Evolutionary conservation across 805 yeast genomes (phyloP).

Genomic region (Kazachstania kunashirensis): DNA sequence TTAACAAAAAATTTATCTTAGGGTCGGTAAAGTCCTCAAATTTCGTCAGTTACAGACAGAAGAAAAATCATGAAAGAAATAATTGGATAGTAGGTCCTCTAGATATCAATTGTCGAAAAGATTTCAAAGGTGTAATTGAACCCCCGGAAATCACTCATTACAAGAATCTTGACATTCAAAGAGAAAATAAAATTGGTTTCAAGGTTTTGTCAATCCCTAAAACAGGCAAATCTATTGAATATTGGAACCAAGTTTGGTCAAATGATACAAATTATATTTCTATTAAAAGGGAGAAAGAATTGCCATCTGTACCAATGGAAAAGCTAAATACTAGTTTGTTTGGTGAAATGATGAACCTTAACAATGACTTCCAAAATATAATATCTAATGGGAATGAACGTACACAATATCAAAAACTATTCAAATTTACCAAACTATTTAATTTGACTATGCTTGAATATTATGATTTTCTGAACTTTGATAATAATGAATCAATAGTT

Average conservation of each 20-base stretch:
- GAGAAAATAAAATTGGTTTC: constrained; percentile 4
- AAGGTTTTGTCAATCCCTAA: constrained; percentile 8
- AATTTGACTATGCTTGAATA: constrained; percentile 23
- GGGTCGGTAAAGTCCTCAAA: background rate
- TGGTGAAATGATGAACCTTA: background rate
- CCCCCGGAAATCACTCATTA: constrained; percentile 5
- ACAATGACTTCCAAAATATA: background rate
- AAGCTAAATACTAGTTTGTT: constrained; percentile 4
- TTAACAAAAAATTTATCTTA: constrained; percentile 19
- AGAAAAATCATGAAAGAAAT: background rate
- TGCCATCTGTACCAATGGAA: constrained; percentile 1
- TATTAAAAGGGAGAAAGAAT: background rate
- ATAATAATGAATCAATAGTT: constrained; percentile 12
- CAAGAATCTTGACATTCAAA: background rate
- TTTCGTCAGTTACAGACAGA: background rate
- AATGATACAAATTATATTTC: background rate
- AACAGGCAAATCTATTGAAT: constrained; percentile 1
- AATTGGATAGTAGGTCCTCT: constrained; percentile 6
- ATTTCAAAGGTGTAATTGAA: background rate
- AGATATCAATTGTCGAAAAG: constrained; percentile 4
- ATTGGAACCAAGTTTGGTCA: constrained; percentile 7
- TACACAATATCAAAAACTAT: constrained; percentile 14
- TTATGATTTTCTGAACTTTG: constrained; percentile 16
- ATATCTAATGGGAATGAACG: constrained; percentile 7
- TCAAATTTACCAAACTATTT: constrained; percentile 14